phyloP scores from a whole-genome alignment of 2,329 filamentous ascomycete species.

The Hypomyces rosellus region DNA sequence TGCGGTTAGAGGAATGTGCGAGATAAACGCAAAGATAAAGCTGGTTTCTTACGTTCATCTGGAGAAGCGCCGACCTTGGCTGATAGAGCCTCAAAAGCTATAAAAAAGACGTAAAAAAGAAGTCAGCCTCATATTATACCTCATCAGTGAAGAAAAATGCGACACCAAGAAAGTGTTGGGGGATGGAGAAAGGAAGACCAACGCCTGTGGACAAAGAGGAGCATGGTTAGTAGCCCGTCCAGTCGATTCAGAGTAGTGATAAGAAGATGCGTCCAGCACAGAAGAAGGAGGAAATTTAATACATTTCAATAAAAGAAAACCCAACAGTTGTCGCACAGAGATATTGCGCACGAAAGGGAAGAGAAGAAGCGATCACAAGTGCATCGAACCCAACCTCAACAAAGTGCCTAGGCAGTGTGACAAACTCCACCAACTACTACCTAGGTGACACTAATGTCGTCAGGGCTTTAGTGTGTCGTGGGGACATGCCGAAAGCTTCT shows the following conservation, averaged over 20 bases:
- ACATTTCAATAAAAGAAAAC: too few relatives aligned
- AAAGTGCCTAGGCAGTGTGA: neutral
- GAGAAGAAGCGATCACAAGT: neutral
- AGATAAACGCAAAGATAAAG: neutral
- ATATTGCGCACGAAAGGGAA: neutral
- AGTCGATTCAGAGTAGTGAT: neutral
- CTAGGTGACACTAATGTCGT: too few relatives aligned
- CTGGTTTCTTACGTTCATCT: slow-evolving; percentile 29
- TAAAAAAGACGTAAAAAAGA: neutral
- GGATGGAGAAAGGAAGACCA: slow-evolving; percentile 6
- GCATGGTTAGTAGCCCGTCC: slow-evolving; percentile 11
- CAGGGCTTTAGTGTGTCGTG: too few relatives aligned
- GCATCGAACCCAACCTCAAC: neutral
- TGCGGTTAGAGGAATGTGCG: slow-evolving; percentile 5
- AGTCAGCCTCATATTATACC: neutral
- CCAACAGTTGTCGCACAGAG: too few relatives aligned
- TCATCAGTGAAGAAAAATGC: neutral
- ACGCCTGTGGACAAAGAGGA: slow-evolving; percentile 19
- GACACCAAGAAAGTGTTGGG: neutral
- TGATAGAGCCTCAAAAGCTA: slow-evolving; percentile 31
- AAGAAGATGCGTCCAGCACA: too few relatives aligned
- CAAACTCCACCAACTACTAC: neutral
- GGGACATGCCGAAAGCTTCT: too few relatives aligned
- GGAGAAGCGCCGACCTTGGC: slow-evolving; percentile 27
- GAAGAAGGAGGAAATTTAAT: too few relatives aligned